phyloP scores from a whole-genome alignment of 805 yeast species.

The Cyberlindnera misumaiensis region DNA sequence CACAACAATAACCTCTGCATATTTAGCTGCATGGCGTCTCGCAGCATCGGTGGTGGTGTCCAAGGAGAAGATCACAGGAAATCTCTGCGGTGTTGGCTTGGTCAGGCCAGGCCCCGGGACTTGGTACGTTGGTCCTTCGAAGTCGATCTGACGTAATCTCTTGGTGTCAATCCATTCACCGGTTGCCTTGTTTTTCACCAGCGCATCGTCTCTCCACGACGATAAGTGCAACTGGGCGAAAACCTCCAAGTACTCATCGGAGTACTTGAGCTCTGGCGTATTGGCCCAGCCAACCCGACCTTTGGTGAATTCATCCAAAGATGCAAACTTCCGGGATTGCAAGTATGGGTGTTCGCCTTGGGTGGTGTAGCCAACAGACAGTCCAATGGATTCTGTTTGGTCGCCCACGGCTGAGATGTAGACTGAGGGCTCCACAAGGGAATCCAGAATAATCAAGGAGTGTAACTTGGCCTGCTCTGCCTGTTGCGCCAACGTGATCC shows the following conservation, averaged over 20 bases:
- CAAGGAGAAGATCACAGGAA: slow-evolving; percentile 37
- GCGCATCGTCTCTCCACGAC: slow-evolving; percentile 33
- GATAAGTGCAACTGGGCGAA: slow-evolving; percentile 29
- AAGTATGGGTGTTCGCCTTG: slow-evolving; percentile 34
- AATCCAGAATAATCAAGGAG: slow-evolving; percentile 30
- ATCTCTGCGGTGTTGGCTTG: slow-evolving; percentile 36
- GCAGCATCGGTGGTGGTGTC: slow-evolving; percentile 32
- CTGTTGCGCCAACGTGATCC: slow-evolving; percentile 28
- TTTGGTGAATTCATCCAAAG: slow-evolving; percentile 33
- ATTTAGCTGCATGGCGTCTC: slow-evolving; percentile 34
- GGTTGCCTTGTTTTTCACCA: slow-evolving; percentile 11
- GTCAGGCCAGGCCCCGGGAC: slow-evolving; percentile 29
- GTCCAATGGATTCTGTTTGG: slow-evolving; percentile 27
- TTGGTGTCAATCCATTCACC: slow-evolving; percentile 30
- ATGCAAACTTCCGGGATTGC: slow-evolving; percentile 32
- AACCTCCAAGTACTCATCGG: slow-evolving; percentile 33
- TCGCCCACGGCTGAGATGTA: slow-evolving; percentile 30
- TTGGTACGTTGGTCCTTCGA: slow-evolving; percentile 29
- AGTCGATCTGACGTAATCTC: slow-evolving; percentile 30
- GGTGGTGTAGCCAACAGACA: slow-evolving; percentile 27
- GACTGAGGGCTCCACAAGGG: slow-evolving; percentile 31
- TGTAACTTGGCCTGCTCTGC: slow-evolving; percentile 30
- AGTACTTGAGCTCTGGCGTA: slow-evolving; percentile 18
- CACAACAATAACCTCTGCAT: slow-evolving; percentile 35
- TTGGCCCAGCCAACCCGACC: slow-evolving; percentile 38